Evolutionary conservation across 2,329 filamentous ascomycete species (phyloP), one percentile per base, ranked within the genome.

Genomic region (Basipetospora sp.): DNA sequence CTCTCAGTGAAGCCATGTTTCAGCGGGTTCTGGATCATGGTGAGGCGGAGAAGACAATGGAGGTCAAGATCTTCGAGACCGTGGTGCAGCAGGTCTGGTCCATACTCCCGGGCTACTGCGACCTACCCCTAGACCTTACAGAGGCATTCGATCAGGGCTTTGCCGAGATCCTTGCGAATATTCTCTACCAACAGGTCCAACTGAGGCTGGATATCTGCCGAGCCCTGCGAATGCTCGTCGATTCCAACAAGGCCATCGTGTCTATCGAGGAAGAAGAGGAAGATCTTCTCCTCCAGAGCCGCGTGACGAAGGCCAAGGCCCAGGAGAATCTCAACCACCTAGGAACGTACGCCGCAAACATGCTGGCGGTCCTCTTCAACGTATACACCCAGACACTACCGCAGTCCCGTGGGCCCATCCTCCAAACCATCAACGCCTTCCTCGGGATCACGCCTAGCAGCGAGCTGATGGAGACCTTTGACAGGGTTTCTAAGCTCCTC

Each of bases 291-390:
- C 65, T 85, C 10, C 83, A 88, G 53, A 80, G 80, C 49, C 71
- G 87, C 35, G 72, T 94, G 11, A 77, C 80, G 4, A 86, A 80
- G 53, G 71, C 66, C 4, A 67, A 76, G 28, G 88, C 90, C 0
- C 64, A 75, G 54, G 77, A 78, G 57, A 94, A 94, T 52, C 62
- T 96, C 28, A 64, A 74, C n/a, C 79, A 93, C 53, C 66, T 98
- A 10, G 76, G 83, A 13, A 64, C 65, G 1, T 87, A 90, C 52
- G 71, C 88, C 1, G 80, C 80, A 43, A 96, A 96, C 50, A 72
- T 98, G 59, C 73, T 98, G 30, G 87, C 90, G 5, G 88, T 96
- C 1, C 65, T 98, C n/a, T 96, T 98, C 68, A 98, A 98, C 53
- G 88, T 98, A 31, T 98, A 98, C 62, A 94, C 83, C 45, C 83